Evolutionary conservation across 805 yeast species (phyloP), one percentile per base, ranked within the genome.

Genomic region (Nakazawaea ishiwadae): DNA sequence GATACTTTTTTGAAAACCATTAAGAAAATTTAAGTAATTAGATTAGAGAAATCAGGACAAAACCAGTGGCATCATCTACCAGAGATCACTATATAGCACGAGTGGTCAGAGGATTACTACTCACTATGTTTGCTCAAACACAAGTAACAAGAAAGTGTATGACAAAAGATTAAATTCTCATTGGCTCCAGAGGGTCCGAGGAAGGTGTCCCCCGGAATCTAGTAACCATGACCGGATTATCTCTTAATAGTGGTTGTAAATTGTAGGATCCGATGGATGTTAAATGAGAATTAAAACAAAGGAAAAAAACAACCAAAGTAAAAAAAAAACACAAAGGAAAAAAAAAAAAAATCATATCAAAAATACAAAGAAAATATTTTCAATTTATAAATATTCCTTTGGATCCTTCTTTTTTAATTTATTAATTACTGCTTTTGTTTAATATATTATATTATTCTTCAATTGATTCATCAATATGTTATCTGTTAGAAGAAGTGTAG

Each of bases 401-500:
- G 31, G 10, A 6, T 23, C 26, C 18, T 34, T 11, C 19, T 21
- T 16, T 34, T 34, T 34, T 16, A 21, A 34, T 34, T 16, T 19
- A 32, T 32, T 20, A 17, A 32, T 6, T 32, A 18, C 35, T 9
- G 14, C 21, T 32, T 19, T 17, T 11, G 15, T 11, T 19, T 19
- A n/a, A 32, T 11, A 18, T 32, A 32, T 23, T 24, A 23, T 23
- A 23, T 23, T 10, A 23, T 8, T 23, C n/a, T n/a, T n/a, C n/a
- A n/a, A n/a, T n/a, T n/a, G n/a, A n/a, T n/a, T n/a, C n/a, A n/a
- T n/a, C n/a, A n/a, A n/a, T 12, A 40, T 40, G 44, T 18, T 40
- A 33, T 35, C 44, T 16, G 39, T 27, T 35, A 40, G 35, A 35
- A 40, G 44, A 35, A 23, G 4, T 27, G 29, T 40, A 18, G 26